Percentiles rank a stretch among this genome's conserved stretches.
Conservation (phyloP, 2,329 filamentous ascomycete genomes). For the Fusarium hostae region DNA sequence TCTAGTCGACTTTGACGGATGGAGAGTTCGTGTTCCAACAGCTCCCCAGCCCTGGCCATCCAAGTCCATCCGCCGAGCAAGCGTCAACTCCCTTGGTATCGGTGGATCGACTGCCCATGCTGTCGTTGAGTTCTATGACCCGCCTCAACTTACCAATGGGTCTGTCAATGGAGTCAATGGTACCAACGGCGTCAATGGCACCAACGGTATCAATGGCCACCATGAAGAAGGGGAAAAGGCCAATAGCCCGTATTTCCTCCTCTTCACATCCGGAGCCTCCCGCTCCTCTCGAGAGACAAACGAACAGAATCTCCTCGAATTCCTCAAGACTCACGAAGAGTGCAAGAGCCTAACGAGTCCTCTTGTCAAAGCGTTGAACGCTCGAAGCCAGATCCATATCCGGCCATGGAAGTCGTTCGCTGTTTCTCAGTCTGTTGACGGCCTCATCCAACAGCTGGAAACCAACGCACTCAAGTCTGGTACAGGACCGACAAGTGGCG, state of each 20-base stretch:
- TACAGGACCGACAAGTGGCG: neutral
- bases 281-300: conserved; percentile 33
- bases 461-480: conserved; percentile 34
- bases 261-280: conserved; percentile 36
- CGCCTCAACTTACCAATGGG: conserved; percentile 2
- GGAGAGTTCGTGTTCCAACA: conserved; percentile 39
- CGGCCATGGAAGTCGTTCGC: conserved; percentile 39
- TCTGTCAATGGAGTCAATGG: neutral
- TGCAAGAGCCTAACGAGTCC: conserved; percentile 23
- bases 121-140: conserved; percentile 49
- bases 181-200: neutral
- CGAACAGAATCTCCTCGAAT: conserved; percentile 22
- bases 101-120: conserved; percentile 59
- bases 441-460: conserved; percentile 32
- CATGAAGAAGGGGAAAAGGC: neutral
- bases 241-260: conserved; percentile 15
- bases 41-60: conserved; percentile 38
- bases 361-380: conserved; percentile 34
- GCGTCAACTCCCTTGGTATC: conserved; percentile 53
- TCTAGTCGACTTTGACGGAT: conserved; percentile 39
- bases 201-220: conserved; percentile 9
- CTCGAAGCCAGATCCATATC: conserved; percentile 35
- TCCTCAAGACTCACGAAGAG: conserved; percentile 25
- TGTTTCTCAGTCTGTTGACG: conserved; percentile 34
- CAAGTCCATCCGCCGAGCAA: conserved; percentile 41